These are phyloP conservation scores for Biscogniauxia sp. DNA, from an alignment of 2,329 filamentous ascomycete species.

Conservation along the genomic window DNA sequence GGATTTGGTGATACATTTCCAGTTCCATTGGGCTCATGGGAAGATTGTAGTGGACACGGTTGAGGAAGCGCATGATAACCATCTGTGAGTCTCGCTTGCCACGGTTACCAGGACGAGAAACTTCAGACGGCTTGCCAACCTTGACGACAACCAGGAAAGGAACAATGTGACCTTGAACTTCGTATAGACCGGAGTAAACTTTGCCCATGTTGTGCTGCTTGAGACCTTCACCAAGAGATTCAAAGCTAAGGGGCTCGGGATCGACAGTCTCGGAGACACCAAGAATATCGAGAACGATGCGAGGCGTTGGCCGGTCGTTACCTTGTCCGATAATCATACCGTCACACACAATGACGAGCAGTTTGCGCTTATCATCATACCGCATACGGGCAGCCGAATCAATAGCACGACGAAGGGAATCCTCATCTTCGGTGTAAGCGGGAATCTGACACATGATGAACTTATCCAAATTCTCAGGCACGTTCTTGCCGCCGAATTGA, in stretches of 20 bases:
- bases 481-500: conserved; percentile 86
- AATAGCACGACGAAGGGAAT: conserved; percentile 92
- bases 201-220: conserved; percentile 99
- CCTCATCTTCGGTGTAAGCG: conserved; percentile 97
- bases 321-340: conserved; percentile 99
- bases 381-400: conserved; percentile 93
- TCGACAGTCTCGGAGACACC: conserved; percentile 92
- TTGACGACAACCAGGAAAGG: conserved; percentile 97
- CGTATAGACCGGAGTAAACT: conserved; percentile 95
- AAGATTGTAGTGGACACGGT: conserved; percentile 96
- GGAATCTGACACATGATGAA: conserved; percentile 98
- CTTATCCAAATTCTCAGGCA: conserved; percentile 95
- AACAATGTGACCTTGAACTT: conserved; percentile 96
- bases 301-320: conserved; percentile 91
- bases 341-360: conserved; percentile 89
- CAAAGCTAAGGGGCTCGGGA: conserved; percentile 93
- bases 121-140: conserved; percentile 95
- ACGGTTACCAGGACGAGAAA: conserved; percentile 91
- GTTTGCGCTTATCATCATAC: conserved; percentile 97
- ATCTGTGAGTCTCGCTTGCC: conserved; percentile 99
- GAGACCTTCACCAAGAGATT: conserved; percentile 89
- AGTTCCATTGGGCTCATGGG: conserved; percentile 95
- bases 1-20: conserved; percentile 98
- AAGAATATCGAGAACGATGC: conserved; percentile 95
- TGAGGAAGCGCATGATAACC: conserved; percentile 97